Base-by-base conservation (phyloP, 2,329 filamentous ascomycete genomes). In the Cordyceps fumosorosea region DNA sequence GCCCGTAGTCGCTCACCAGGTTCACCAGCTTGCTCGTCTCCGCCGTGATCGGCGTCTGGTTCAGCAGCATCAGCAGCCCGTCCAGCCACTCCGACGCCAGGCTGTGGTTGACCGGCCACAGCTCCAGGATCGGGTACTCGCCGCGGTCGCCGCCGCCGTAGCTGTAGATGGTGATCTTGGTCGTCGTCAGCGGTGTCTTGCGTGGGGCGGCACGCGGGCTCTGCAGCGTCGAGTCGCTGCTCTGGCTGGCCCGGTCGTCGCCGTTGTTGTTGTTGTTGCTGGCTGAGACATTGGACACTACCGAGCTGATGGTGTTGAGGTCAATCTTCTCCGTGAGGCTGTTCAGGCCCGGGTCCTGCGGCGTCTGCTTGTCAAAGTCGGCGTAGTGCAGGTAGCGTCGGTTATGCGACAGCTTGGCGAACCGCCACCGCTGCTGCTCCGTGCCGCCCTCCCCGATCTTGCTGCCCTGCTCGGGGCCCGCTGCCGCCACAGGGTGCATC, bases 61-160 rank as follows among this genome's bases (percentile, higher is more conserved):
- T 92, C 26, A 99, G 82, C 60, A 99, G 81, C 92, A 99, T 96
- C 62, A 98, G 81, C 66, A 99, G 78, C 1, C 95, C 95, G 73
- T 99, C 95, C 5, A 99, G 82, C 95, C 95, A 99, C 76, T 99
- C 95, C 0, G 92, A 96, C 11, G 95, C 95, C 54, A 95, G 78
- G 66, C 86, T 90, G 71, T 95, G 89, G 63, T 86, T 90, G 63
- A 86, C 79, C 6, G 93, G 93, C 73, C 91, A 87, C 58, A 99
- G 81, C n/a, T 88, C 90, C 60, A 99, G 80, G 24, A 98, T 83
- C 1, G 90, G 82, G 56, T 85, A 80, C 73, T 98, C 95, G 67
- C 76, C 75, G n/a, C 69, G 70, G 37, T 76, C 76, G 37, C 68
- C 70, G 40, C 69, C 72, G 47, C 67, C 70, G 68, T 89, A 90